phyloP scores from a whole-genome alignment of 2,329 filamentous ascomycete genomes.

The Penicillium occitanis region DNA sequence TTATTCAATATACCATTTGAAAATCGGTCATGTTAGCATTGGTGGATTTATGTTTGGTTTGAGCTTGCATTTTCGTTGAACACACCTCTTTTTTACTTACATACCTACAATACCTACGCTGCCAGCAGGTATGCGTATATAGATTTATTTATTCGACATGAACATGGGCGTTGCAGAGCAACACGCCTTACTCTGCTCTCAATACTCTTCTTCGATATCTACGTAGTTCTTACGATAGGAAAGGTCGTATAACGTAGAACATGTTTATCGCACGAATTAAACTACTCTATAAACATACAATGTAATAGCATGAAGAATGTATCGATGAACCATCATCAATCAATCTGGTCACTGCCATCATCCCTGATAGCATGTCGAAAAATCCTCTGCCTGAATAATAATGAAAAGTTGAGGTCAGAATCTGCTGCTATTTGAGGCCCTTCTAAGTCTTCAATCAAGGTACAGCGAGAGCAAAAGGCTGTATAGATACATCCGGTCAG shows the following conservation, averaged over 20 bases:
- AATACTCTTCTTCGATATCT: background rate
- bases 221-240: background rate
- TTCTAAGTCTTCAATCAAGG: background rate
- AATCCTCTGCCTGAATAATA: background rate
- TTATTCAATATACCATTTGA: background rate
- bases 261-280: background rate
- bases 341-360: background rate
- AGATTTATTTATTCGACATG: background rate
- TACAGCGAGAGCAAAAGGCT: background rate
- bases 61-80: background rate
- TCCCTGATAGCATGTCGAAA: background rate
- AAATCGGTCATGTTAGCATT: background rate
- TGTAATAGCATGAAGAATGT: background rate
- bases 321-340: background rate
- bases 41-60: background rate
- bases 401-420: background rate
- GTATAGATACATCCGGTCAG: background rate
- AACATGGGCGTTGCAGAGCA: background rate
- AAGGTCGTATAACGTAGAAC: background rate
- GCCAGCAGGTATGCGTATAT: background rate
- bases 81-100: background rate
- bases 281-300: conserved; percentile 2
- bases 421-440: background rate
- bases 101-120: background rate
- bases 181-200: background rate